phyloP scores from a whole-genome alignment of 495 filamentous ascomycete species.

The Tuber calosporum region DNA sequence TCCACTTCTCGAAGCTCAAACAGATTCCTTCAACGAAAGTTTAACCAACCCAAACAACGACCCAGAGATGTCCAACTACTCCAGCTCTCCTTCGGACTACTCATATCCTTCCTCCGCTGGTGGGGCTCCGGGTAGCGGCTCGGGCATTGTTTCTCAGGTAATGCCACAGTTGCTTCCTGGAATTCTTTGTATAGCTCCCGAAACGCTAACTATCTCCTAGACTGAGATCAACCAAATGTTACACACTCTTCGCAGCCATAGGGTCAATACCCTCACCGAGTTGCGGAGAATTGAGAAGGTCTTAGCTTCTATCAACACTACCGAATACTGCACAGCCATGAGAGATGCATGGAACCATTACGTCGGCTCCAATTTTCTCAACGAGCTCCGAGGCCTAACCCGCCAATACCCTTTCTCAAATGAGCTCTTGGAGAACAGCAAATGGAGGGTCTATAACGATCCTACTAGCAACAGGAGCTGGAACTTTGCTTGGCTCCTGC shows the following conservation, averaged over 20 bases:
- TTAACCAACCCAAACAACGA: conserved; percentile 13
- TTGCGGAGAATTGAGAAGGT: conserved; percentile 66
- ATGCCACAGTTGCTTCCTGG: not conserved
- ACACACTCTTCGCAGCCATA: conserved; percentile 53
- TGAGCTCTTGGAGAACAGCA: conserved; percentile 61
- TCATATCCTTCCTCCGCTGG: conserved; percentile 19
- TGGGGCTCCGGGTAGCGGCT: conserved; percentile 8
- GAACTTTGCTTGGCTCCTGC: conserved; percentile 70
- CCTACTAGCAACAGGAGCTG: conserved; percentile 61
- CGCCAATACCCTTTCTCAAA: conserved; percentile 66
- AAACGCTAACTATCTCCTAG: conserved; percentile 34
- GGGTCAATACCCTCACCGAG: conserved; percentile 66
- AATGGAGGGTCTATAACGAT: conserved; percentile 57
- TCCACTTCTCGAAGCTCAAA: conserved; percentile 28
- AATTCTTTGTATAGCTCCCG: not conserved
- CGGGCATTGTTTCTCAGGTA: conserved; percentile 24
- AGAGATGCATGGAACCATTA: conserved; percentile 67
- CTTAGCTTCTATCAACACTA: conserved; percentile 50
- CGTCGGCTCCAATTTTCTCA: conserved; percentile 65
- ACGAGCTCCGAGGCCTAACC: conserved; percentile 62
- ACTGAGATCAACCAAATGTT: conserved; percentile 50
- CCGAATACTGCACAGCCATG: conserved; percentile 59
- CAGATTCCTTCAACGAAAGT: conserved; percentile 31
- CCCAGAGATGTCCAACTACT: conserved; percentile 27
- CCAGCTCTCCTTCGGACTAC: conserved; percentile 29